Conservation (phyloP, 2,329 filamentous ascomycete genomes). For the Stemphylium vesicarium region DNA sequence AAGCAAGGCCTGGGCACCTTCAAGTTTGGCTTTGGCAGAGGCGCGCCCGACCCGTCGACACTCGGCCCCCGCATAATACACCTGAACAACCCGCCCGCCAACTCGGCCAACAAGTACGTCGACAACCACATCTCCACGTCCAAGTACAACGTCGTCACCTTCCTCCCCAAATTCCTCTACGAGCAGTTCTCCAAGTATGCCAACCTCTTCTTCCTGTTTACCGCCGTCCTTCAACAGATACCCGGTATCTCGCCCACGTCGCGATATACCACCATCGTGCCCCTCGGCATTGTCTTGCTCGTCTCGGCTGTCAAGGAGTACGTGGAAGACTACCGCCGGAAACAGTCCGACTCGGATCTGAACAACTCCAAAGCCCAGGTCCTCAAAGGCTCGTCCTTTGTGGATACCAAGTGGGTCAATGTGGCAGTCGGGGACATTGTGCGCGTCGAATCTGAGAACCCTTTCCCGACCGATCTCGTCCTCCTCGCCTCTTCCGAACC, state of each 20-base stretch:
- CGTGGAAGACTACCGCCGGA: slow-evolving; percentile 90
- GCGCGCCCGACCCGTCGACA: slow-evolving; percentile 86
- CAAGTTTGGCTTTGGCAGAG: slow-evolving; percentile 88
- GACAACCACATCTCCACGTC: slow-evolving; percentile 98
- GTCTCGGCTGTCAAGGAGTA: slow-evolving; percentile 97
- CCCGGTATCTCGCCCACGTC: slow-evolving; percentile 95
- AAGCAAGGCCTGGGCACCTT: slow-evolving; percentile 66
- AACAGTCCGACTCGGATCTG: slow-evolving; percentile 81
- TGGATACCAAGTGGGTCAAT: slow-evolving; percentile 91
- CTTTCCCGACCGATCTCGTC: slow-evolving; percentile 93
- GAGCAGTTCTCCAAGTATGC: slow-evolving; percentile 99
- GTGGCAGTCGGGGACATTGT: slow-evolving; percentile 92
- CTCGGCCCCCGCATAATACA: slow-evolving; percentile 91
- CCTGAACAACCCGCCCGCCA: slow-evolving; percentile 94
- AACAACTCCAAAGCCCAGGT: slow-evolving; percentile 88
- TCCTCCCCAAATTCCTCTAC: slow-evolving; percentile 94
- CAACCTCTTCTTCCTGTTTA: slow-evolving; percentile 99
- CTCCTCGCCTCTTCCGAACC: slow-evolving; percentile 94
- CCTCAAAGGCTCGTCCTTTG: slow-evolving; percentile 81
- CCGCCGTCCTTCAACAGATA: slow-evolving; percentile 91
- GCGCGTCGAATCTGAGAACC: slow-evolving; percentile 90
- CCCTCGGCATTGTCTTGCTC: slow-evolving; percentile 84
- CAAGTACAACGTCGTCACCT: slow-evolving; percentile 94
- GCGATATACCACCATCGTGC: slow-evolving; percentile 92
- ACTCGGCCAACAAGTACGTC: slow-evolving; percentile 85